Conservation (phyloP, 2,329 filamentous ascomycete species). For the Exophiala xenobiotica region DNA sequence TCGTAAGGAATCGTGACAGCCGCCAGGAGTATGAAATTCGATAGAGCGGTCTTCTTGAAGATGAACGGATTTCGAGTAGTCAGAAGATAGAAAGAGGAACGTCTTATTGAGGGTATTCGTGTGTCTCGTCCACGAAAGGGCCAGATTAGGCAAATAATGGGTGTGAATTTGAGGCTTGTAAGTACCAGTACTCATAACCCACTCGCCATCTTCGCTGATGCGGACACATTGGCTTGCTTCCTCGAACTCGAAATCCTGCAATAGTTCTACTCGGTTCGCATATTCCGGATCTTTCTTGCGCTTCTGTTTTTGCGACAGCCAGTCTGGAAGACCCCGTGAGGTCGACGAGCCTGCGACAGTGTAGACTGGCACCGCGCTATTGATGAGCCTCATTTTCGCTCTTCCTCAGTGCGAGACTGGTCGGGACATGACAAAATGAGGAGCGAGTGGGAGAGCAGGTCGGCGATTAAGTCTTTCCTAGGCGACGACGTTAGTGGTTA, state of each 20-base stretch:
- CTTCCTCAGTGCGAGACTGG: neutral
- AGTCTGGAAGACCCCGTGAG: constrained; percentile 85
- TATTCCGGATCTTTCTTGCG: constrained; percentile 91
- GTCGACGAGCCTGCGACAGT: constrained; percentile 91
- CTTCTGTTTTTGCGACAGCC: constrained; percentile 88
- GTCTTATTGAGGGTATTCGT: constrained; percentile 89
- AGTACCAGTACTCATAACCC: constrained; percentile 88
- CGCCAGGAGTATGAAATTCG: constrained; percentile 87
- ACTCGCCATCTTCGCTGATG: constrained; percentile 91
- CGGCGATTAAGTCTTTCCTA: too few relatives aligned
- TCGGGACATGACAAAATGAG: neutral
- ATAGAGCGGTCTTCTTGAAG: constrained; percentile 87
- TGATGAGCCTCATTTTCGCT: constrained; percentile 50
- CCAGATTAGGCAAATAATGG: constrained; percentile 91
- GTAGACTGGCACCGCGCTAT: constrained; percentile 85
- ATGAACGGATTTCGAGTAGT: constrained; percentile 93
- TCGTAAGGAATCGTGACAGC: constrained; percentile 83
- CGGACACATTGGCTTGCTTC: constrained; percentile 89
- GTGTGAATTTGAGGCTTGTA: constrained; percentile 85
- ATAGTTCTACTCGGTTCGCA: constrained; percentile 85
- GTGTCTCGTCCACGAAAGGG: constrained; percentile 89
- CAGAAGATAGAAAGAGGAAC: constrained; percentile 81
- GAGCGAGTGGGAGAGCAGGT: too few relatives aligned
- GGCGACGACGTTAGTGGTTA: too few relatives aligned
- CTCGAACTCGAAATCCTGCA: constrained; percentile 98